phyloP scores from a whole-genome alignment of 2,329 filamentous ascomycete species.

The Calonectria naviculata region DNA sequence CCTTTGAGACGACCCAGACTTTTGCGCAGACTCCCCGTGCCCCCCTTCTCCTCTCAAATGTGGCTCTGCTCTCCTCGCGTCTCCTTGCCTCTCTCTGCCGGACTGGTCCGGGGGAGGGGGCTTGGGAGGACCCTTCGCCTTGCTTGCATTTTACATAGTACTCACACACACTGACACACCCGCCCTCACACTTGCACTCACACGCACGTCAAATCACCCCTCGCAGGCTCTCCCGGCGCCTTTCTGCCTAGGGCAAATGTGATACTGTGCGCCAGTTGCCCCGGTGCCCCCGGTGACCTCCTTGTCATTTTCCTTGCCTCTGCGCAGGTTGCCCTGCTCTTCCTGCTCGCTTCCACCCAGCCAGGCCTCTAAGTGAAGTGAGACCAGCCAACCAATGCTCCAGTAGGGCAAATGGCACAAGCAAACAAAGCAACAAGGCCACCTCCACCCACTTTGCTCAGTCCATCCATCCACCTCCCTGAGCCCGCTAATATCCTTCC shows the following conservation, averaged over 20 bases:
- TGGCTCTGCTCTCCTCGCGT: constrained; percentile 9
- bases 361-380: neutral
- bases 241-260: constrained; percentile 10
- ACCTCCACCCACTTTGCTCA: constrained; percentile 23
- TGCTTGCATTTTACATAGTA: constrained; percentile 16
- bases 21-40: constrained; percentile 4
- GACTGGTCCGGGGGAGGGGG: neutral
- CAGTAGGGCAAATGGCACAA: neutral
- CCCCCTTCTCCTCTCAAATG: constrained; percentile 18
- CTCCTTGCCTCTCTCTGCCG: constrained; percentile 1
- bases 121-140: constrained; percentile 9
- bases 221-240: neutral
- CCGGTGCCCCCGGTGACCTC: constrained; percentile 2
- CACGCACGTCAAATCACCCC: constrained; percentile 5
- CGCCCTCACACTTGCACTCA: constrained; percentile 12
- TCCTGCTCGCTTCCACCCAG: constrained; percentile 6
- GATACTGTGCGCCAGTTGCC: constrained; percentile 4
- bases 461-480: constrained; percentile 33
- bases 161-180: constrained; percentile 15
- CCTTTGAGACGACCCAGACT: constrained; percentile 24
- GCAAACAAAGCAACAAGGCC: constrained; percentile 3
- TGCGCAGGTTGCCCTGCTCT: neutral
- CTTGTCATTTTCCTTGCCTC: constrained; percentile 5
- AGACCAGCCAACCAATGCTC: constrained; percentile 3
- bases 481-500: constrained; percentile 38